phyloP scores from a whole-genome alignment of 768 basidiomycete species.

The Lactarius indigo region DNA sequence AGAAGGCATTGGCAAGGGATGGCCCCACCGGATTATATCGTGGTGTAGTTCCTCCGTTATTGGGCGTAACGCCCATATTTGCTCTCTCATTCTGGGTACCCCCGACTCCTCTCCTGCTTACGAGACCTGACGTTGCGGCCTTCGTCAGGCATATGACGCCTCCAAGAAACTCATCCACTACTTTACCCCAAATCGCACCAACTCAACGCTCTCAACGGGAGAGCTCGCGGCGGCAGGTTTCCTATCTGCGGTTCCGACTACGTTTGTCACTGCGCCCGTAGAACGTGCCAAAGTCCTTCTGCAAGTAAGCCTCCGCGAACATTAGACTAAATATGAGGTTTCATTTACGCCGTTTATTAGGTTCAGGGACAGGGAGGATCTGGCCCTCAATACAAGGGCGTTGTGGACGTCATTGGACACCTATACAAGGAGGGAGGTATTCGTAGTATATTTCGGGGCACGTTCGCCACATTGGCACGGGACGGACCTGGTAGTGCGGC shows the following conservation, averaged over 20 bases:
- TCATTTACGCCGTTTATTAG: conserved; percentile 71
- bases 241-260: conserved; percentile 89
- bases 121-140: background rate
- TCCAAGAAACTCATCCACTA: conserved; percentile 83
- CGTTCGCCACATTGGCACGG: conserved; percentile 87
- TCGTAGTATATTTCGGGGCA: conserved; percentile 87
- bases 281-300: conserved; percentile 95
- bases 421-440: conserved; percentile 94
- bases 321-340: background rate
- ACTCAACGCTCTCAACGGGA: conserved; percentile 55
- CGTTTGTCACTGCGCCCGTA: conserved; percentile 90
- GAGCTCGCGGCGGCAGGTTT: conserved; percentile 94
- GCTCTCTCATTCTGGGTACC: conserved; percentile 95
- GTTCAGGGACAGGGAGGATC: conserved; percentile 85
- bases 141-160: conserved; percentile 78
- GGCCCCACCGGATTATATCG: conserved; percentile 85
- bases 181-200: conserved; percentile 73
- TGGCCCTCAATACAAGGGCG: conserved; percentile 78
- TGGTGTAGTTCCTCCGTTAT: conserved; percentile 88
- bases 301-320: conserved; percentile 51
- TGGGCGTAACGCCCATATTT: conserved; percentile 97
- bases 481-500: conserved; percentile 97
- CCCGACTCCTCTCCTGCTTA: conserved; percentile 22
- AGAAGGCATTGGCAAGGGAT: conserved; percentile 86
- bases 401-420: conserved; percentile 84